phyloP scores from a whole-genome alignment of 371 early-diverging fungal genomes.

The Gilbertella persicaria region DNA sequence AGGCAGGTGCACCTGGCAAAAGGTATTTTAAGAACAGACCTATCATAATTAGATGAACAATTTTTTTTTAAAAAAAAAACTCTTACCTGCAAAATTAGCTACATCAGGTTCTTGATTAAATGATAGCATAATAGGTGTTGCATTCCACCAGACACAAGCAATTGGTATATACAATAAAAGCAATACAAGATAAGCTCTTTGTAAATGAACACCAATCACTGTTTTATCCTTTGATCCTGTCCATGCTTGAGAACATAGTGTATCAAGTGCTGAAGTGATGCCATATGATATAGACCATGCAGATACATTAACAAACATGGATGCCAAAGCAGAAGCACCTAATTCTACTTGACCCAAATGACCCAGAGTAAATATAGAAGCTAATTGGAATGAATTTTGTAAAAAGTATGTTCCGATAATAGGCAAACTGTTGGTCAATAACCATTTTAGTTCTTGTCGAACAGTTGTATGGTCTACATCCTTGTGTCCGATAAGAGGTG shows the following conservation, averaged over 20 bases:
- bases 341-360: slow-evolving; percentile 73
- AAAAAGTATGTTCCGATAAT: slow-evolving; percentile 65
- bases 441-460: slow-evolving; percentile 38
- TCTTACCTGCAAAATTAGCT: slow-evolving; percentile 41
- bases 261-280: slow-evolving; percentile 83
- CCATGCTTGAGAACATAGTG: slow-evolving; percentile 86
- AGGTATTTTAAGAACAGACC: slow-evolving; percentile 71
- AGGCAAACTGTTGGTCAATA: slow-evolving; percentile 57
- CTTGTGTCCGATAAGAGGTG: slow-evolving; percentile 8
- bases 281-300: slow-evolving; percentile 83
- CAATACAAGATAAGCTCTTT: slow-evolving; percentile 80
- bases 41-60: slow-evolving; percentile 5
- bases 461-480: slow-evolving; percentile 14
- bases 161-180: slow-evolving; percentile 70
- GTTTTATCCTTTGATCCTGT: slow-evolving; percentile 74
- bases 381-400: slow-evolving; percentile 65
- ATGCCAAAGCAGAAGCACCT: slow-evolving; percentile 75
- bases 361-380: slow-evolving; percentile 65
- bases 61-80: background rate
- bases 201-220: slow-evolving; percentile 78
- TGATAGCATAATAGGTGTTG: slow-evolving; percentile 53
- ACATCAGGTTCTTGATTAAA: slow-evolving; percentile 49
- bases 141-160: slow-evolving; percentile 74
- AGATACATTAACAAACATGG: slow-evolving; percentile 83
- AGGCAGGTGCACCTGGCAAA: slow-evolving; percentile 74